Evolutionary conservation across 495 filamentous ascomycete species (phyloP), one percentile per base, ranked within the genome.

Genomic region (Daldinia childiae): DNA sequence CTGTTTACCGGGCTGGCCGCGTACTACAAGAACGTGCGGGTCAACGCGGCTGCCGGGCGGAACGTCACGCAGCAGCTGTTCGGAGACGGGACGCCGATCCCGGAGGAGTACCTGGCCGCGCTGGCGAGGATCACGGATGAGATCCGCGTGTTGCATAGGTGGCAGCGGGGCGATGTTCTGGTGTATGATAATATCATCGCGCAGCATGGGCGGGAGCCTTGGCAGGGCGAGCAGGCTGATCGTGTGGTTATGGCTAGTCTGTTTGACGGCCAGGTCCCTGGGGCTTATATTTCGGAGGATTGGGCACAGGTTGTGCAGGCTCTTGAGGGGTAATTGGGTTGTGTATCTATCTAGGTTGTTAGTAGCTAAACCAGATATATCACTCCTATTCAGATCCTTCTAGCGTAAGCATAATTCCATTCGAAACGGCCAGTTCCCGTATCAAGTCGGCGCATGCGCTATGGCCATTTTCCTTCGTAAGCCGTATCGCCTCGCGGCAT

Each of bases 71-170:
- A 73, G 51, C 69, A 76, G 56, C 78, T 78, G 60, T 86, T 82
- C 70, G 84, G 85, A 0, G 86, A 88, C 74, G 85, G 81, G 8
- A 81, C 79, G n/a, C 77, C 80, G 11, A 87, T 88, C 58, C 84
- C 86, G 5, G 78, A 83, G 17, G 77, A 81, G 72, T 86, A 84
- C 69, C 69, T 87, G 27, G 79, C 79, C 21, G 69, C 72, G 48
- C 74, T 86, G 32, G 81, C 81, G 0, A 75, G 81, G 65, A 84
- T 85, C 58, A 86, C 82, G 8, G 81, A 85, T 45, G 82, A 85
- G 63, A 82, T 83, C 56, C 79, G 81, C 5, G 81, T 84, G 43
- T 60, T 83, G 64, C 82, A 84, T 68, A 67, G 65, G 26, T 84
- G 82, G 83, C 81, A 83, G 61, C 45, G 55, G 6, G 72, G 72